Percentiles rank a stretch among this genome's conserved stretches.
Evolutionary conservation across 495 filamentous ascomycete species (phyloP).

Genomic region (Cudoniella acicularis): DNA sequence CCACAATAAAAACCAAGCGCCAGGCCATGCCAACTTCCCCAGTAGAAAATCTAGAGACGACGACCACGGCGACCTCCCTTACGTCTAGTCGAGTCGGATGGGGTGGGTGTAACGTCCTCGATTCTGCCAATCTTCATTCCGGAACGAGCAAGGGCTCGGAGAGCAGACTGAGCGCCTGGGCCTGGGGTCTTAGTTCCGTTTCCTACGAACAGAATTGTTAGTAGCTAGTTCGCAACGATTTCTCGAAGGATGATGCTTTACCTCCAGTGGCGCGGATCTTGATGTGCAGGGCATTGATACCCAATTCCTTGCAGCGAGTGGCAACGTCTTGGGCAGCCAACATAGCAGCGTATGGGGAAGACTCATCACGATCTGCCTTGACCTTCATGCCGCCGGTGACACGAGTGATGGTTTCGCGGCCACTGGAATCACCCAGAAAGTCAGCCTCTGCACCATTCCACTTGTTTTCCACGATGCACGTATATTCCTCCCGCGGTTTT

Average conservation of each 20-base stretch:
- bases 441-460: constrained; percentile 47
- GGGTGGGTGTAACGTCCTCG: constrained; percentile 98
- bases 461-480: constrained; percentile 9
- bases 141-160: constrained; percentile 95
- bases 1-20: constrained; percentile 48
- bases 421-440: constrained; percentile 68
- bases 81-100: constrained; percentile 96
- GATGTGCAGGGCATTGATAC: constrained; percentile 98
- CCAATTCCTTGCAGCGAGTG: constrained; percentile 96
- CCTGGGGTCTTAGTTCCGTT: constrained; percentile 99
- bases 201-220: constrained; percentile 43
- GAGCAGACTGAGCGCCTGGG: constrained; percentile 96
- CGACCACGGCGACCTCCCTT: constrained; percentile 99
- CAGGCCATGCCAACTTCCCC: constrained; percentile 24
- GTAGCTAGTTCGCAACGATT: not conserved
- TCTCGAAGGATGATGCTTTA: no score
- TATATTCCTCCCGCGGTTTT: constrained; percentile 20
- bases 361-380: constrained; percentile 99
- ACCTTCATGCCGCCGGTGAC: constrained; percentile 99
- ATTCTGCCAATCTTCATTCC: constrained; percentile 99
- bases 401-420: constrained; percentile 99
- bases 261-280: constrained; percentile 99
- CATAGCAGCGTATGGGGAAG: constrained; percentile 99
- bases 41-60: constrained; percentile 65
- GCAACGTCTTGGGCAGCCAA: constrained; percentile 97